Evolutionary conservation across 176 grass and related monocot species (phyloP).

Genomic region (Microstegium vimineum): DNA sequence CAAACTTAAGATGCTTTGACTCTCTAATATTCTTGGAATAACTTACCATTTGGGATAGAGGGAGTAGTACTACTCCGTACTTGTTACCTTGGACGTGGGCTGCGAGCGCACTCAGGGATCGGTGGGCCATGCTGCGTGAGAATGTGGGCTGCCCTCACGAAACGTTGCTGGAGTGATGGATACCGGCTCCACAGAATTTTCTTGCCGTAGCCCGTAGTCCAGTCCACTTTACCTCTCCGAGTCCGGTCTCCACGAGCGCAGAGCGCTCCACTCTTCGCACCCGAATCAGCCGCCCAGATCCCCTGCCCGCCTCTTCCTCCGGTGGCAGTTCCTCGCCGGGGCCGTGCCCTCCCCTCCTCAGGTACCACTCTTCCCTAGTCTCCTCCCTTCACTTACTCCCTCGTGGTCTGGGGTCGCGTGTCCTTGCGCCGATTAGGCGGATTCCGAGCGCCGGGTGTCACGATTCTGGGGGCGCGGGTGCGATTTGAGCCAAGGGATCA

Average conservation of each 20-base stretch:
- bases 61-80: too few relatives aligned
- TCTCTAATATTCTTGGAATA: too few relatives aligned
- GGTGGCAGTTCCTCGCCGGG: not conserved
- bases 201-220: too few relatives aligned
- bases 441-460: not conserved
- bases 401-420: not conserved
- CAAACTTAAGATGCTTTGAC: too few relatives aligned
- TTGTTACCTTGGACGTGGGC: too few relatives aligned
- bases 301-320: not conserved
- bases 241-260: not conserved
- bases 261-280: not conserved
- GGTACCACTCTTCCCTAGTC: constrained; percentile 18
- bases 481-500: not conserved
- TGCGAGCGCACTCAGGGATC: too few relatives aligned
- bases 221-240: too few relatives aligned
- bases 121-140: too few relatives aligned
- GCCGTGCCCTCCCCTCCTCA: not conserved
- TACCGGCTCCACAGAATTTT: too few relatives aligned
- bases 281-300: not conserved
- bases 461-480: not conserved
- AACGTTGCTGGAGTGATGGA: too few relatives aligned
- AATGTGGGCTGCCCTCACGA: too few relatives aligned
- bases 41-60: too few relatives aligned
- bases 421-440: not conserved
- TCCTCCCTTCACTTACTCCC: not conserved